Base-by-base conservation (phyloP, 2,329 filamentous ascomycete genomes). In the Fusarium vanettenii region DNA sequence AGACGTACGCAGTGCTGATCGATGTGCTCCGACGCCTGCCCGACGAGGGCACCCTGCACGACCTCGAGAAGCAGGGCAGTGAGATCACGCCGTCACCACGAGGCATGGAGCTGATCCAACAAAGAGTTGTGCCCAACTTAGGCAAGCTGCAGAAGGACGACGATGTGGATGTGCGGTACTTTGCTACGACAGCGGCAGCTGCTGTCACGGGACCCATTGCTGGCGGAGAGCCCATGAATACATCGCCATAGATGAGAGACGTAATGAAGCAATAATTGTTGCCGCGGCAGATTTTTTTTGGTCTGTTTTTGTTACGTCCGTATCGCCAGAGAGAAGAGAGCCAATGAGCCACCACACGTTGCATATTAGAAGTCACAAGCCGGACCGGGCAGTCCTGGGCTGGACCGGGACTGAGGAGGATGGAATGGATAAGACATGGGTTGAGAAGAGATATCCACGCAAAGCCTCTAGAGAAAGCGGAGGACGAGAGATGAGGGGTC, bases 101-200 rank as follows among this genome's bases (percentile, higher is more conserved):
- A 79, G 93, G 93, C 63, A 90, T 92, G 79, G 92, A 95, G 79
- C 88, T 98, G 76, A 97, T 98, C 81, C 92, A 95, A 83, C 91
- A 94, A 84, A 92, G 94, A 81, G 92, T 98, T 81, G 86, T 98
- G 81, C 95, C 96, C 29, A 96, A 95, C 82, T 86, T 99, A 78
- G 94, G 96, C 87, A 98, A 98, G 88, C 89, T 99, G 80, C 95
- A 98, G 87, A 94, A 96, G 86, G 97, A 99, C 82, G 94, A 97
- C 76, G 97, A 99, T 86, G 96, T 98, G 78, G 97, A 99, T 86
- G 97, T 99, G 80, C 92, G 97, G 84, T 99, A 96, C 88, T 99
- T 98, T 86, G 97, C 97, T 74, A 97, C 95, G 72, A 97, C 94
- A 74, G 96, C 97, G 59, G 92, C 93, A 71, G 91, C 90, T 83